Evolutionary conservation across 768 basidiomycete genomes (phyloP).

Genomic region (Melanogaster broomeanus): DNA sequence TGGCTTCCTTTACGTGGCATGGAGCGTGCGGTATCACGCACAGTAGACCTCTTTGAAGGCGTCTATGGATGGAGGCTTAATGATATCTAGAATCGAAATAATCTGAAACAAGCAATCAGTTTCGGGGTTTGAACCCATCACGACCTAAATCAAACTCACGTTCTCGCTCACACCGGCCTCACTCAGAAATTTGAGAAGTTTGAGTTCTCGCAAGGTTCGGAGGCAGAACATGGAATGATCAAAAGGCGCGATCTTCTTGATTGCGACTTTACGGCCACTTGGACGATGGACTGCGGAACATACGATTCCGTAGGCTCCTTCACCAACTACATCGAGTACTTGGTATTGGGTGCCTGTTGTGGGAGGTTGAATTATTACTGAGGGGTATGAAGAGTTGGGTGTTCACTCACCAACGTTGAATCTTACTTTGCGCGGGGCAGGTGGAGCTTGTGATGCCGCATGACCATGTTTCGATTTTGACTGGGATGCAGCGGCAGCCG

Average conservation of each 20-base stretch:
- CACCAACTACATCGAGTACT: slow-evolving; percentile 84
- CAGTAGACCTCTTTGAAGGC: slow-evolving; percentile 85
- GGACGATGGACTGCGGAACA: slow-evolving; percentile 89
- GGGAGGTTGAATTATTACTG: background rate
- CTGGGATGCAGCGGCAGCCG: slow-evolving; percentile 18
- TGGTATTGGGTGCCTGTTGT: slow-evolving; percentile 74
- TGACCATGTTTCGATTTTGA: slow-evolving; percentile 49
- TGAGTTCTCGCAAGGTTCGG: slow-evolving; percentile 85
- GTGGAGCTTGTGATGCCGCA: slow-evolving; percentile 43
- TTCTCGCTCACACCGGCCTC: slow-evolving; percentile 91
- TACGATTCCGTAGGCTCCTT: slow-evolving; percentile 94
- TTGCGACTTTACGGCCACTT: slow-evolving; percentile 89
- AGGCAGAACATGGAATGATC: slow-evolving; percentile 96
- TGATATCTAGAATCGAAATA: slow-evolving; percentile 87
- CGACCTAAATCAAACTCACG: slow-evolving; percentile 38
- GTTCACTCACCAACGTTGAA: slow-evolving; percentile 77
- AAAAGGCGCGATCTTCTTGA: slow-evolving; percentile 95
- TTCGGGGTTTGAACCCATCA: background rate
- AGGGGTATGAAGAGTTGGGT: background rate
- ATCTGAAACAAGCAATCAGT: slow-evolving; percentile 48
- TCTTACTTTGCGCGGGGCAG: slow-evolving; percentile 79
- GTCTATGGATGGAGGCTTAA: slow-evolving; percentile 80
- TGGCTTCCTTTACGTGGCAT: background rate
- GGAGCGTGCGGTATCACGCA: slow-evolving; percentile 32
- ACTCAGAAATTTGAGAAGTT: slow-evolving; percentile 79